Percentiles rank a stretch among this genome's conserved stretches.
These are phyloP conservation scores for Kwoniella heveanensis DNA, from an alignment of 768 basidiomycete species.

Conservation along the genomic window DNA sequence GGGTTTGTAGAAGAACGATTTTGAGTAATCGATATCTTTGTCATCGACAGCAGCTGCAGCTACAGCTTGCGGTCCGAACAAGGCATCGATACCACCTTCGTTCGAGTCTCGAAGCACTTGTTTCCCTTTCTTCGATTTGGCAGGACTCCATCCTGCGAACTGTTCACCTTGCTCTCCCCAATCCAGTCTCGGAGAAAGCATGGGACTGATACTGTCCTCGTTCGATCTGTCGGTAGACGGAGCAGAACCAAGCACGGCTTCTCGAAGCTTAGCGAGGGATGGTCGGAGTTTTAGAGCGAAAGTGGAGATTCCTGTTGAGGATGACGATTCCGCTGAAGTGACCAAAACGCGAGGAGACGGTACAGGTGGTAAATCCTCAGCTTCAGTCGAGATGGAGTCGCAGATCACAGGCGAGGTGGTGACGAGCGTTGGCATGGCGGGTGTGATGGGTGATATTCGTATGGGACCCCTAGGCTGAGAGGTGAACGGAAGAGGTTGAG, in stretches of 20 bases:
- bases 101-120: slow-evolving; percentile 6
- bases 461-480: slow-evolving; percentile 15
- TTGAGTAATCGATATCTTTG: slow-evolving; percentile 44
- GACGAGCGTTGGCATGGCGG: slow-evolving; percentile 43
- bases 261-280: slow-evolving; percentile 31
- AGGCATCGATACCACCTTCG: slow-evolving; percentile 16
- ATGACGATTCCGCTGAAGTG: background rate
- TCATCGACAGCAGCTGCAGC: background rate
- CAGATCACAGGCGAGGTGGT: slow-evolving; percentile 47
- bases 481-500: background rate
- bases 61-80: slow-evolving; percentile 16
- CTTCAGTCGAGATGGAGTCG: slow-evolving; percentile 45
- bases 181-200: slow-evolving; percentile 35
- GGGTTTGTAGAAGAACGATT: slow-evolving; percentile 55
- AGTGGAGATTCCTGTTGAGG: slow-evolving; percentile 8
- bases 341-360: slow-evolving; percentile 16
- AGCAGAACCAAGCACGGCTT: slow-evolving; percentile 18
- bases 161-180: slow-evolving; percentile 36
- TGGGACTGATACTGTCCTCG: slow-evolving; percentile 6
- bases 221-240: background rate
- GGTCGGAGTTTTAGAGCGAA: slow-evolving; percentile 33
- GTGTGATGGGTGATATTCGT: slow-evolving; percentile 18
- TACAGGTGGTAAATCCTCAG: slow-evolving; percentile 52
- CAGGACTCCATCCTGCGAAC: slow-evolving; percentile 42
- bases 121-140: slow-evolving; percentile 7